phyloP scores from a whole-genome alignment of 148 eudicot genomes.

The Talinum fruticosum region DNA sequence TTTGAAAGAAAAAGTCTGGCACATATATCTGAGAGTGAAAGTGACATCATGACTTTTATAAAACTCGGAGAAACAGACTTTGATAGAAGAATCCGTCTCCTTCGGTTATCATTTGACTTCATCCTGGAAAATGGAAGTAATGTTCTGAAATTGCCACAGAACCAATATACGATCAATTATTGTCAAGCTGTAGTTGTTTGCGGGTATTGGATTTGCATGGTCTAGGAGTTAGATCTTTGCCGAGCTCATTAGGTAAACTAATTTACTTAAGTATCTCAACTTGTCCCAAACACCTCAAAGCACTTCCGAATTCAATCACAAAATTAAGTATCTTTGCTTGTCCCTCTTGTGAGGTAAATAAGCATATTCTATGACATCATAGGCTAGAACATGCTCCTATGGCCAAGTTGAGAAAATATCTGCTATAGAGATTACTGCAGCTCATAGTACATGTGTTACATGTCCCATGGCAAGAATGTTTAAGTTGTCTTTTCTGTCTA shows the following conservation, averaged over 20 bases:
- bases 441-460: too few species aligned
- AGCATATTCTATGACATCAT: too few species aligned
- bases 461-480: too few species aligned
- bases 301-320: slow-evolving; percentile 25
- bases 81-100: slow-evolving; percentile 18
- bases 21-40: not conserved
- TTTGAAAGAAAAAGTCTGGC: slow-evolving; percentile 2
- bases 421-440: too few species aligned
- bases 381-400: too few species aligned
- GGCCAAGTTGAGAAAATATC: too few species aligned
- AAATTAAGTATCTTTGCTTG: too few species aligned
- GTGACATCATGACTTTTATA: not conserved
- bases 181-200: slow-evolving; percentile 14
- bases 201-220: slow-evolving; percentile 18
- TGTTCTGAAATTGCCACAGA: not conserved
- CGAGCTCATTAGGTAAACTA: slow-evolving; percentile 21
- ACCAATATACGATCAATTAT: not conserved
- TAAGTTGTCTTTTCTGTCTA: too few species aligned
- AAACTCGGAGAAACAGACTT: not conserved
- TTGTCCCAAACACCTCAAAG: slow-evolving; percentile 2
- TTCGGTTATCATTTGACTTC: not conserved
- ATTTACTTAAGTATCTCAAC: slow-evolving; percentile 28
- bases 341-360: too few species aligned
- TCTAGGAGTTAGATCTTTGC: slow-evolving; percentile 3
- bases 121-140: not conserved